phyloP scores from a whole-genome alignment of 2,329 filamentous ascomycete species.

The Canariomyces notabilis region DNA sequence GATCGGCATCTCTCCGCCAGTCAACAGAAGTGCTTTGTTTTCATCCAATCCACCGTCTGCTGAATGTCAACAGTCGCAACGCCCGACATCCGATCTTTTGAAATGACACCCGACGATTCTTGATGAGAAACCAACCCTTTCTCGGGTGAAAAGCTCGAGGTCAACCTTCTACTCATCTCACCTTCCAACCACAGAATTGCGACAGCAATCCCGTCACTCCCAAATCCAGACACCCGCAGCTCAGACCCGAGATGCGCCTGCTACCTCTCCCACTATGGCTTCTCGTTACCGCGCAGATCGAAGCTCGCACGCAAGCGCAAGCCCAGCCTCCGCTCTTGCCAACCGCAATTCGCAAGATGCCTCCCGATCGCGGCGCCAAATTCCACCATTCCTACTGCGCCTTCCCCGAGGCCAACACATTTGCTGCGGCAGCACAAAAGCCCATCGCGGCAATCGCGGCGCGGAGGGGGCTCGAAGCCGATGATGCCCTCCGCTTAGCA shows the following conservation, averaged over 20 bases:
- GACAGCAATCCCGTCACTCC: no score
- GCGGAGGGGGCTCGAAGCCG: conserved; percentile 27
- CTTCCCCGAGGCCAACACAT: conserved; percentile 32
- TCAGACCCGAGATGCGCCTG: conserved; percentile 35
- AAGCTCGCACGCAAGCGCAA: conserved; percentile 29
- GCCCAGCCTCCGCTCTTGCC: conserved; percentile 35
- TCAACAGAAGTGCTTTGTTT: background rate
- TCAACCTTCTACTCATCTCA: background rate
- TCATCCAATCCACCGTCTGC: background rate
- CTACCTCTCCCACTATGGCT: conserved; percentile 40
- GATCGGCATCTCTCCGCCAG: no score
- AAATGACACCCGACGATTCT: background rate
- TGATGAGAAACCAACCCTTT: background rate
- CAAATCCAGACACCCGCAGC: no score
- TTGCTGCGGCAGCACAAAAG: conserved; percentile 6
- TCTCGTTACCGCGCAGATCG: conserved; percentile 38
- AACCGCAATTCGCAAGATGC: conserved; percentile 67
- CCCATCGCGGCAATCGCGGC: conserved; percentile 25
- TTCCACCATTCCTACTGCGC: conserved; percentile 64
- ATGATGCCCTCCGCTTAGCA: conserved; percentile 28
- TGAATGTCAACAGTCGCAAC: background rate
- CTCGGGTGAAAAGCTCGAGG: no score
- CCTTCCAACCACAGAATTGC: background rate
- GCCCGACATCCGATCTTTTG: background rate
- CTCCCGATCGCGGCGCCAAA: conserved; percentile 65